phyloP scores from a whole-genome alignment of 805 yeast genomes.

The Teunomyces pallodes region DNA sequence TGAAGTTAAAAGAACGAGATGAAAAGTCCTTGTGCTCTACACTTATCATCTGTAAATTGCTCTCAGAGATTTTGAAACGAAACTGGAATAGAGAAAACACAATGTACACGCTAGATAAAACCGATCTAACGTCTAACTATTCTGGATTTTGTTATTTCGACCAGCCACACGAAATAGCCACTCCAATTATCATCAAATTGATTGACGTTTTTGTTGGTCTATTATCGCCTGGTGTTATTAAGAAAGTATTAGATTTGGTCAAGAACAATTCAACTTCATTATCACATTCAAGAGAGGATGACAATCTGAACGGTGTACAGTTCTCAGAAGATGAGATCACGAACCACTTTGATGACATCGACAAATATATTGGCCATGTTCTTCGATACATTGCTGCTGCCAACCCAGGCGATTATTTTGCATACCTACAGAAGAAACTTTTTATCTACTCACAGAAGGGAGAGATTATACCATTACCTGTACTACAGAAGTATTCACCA shows the following conservation, averaged over 20 bases:
- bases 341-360: slow-evolving; percentile 26
- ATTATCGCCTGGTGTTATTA: slow-evolving; percentile 28
- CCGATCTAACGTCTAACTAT: slow-evolving; percentile 14
- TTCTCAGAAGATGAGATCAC: slow-evolving; percentile 4
- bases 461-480: slow-evolving; percentile 25
- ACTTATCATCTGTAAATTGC: slow-evolving; percentile 29
- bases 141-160: slow-evolving; percentile 28
- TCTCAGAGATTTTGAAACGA: slow-evolving; percentile 25
- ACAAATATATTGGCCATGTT: slow-evolving; percentile 27
- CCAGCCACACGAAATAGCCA: slow-evolving; percentile 25
- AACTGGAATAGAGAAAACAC: slow-evolving; percentile 27
- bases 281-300: slow-evolving; percentile 1
- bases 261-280: background rate
- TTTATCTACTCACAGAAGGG: slow-evolving; percentile 22
- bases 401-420: slow-evolving; percentile 31
- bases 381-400: slow-evolving; percentile 36
- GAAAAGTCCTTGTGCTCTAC: slow-evolving; percentile 31
- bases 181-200: slow-evolving; percentile 16
- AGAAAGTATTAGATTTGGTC: slow-evolving; percentile 26
- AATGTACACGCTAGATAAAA: slow-evolving; percentile 9
- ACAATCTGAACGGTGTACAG: background rate
- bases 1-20: slow-evolving; percentile 26
- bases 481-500: slow-evolving; percentile 32
- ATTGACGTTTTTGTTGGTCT: slow-evolving; percentile 30
- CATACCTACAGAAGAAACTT: slow-evolving; percentile 23